Evolutionary conservation across 139 green algal species (phyloP).

Genomic region (Astrephomene gubernaculifera): DNA sequence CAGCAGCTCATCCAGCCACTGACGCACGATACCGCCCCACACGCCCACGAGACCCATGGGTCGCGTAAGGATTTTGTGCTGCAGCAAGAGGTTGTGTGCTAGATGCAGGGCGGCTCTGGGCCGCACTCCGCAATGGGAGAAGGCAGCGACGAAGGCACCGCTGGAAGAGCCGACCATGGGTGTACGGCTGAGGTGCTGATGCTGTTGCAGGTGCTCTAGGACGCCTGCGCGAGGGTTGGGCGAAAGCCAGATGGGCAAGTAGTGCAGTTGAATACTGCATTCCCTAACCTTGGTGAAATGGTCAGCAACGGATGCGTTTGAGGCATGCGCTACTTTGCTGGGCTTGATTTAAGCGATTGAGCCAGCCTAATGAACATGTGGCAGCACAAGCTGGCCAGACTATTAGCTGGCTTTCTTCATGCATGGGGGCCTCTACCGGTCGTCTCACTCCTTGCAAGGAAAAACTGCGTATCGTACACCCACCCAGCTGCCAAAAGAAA

Average conservation of each 20-base stretch:
- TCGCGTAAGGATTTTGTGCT: conserved; percentile 61
- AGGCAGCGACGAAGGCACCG: conserved; percentile 47
- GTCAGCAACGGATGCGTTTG: too few relatives aligned
- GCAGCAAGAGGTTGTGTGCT: conserved; percentile 55
- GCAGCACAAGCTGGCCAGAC: too few relatives aligned
- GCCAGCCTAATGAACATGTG: too few relatives aligned
- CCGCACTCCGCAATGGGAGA: conserved; percentile 49
- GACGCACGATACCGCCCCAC: conserved; percentile 75
- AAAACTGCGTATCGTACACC: too few relatives aligned
- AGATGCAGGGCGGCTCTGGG: conserved; percentile 44
- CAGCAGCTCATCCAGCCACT: conserved; percentile 78
- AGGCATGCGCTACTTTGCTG: too few relatives aligned
- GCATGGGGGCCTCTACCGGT: too few relatives aligned
- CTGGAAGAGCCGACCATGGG: conserved; percentile 34
- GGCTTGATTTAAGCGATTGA: too few relatives aligned
- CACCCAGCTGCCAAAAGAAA: conserved; percentile 52
- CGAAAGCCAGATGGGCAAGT: too few relatives aligned
- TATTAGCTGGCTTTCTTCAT: too few relatives aligned
- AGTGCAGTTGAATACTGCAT: too few relatives aligned
- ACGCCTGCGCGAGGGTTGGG: conserved; percentile 22
- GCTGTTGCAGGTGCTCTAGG: conserved; percentile 46
- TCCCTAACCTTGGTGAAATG: too few relatives aligned
- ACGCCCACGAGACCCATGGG: conserved; percentile 72
- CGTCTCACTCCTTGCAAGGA: too few relatives aligned
- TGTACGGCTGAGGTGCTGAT: conserved; percentile 35